Evolutionary conservation across 352 stramenopile species (phyloP), one percentile per base, ranked within the genome.

Genomic region (Phytophthora macrochlamydospora): DNA sequence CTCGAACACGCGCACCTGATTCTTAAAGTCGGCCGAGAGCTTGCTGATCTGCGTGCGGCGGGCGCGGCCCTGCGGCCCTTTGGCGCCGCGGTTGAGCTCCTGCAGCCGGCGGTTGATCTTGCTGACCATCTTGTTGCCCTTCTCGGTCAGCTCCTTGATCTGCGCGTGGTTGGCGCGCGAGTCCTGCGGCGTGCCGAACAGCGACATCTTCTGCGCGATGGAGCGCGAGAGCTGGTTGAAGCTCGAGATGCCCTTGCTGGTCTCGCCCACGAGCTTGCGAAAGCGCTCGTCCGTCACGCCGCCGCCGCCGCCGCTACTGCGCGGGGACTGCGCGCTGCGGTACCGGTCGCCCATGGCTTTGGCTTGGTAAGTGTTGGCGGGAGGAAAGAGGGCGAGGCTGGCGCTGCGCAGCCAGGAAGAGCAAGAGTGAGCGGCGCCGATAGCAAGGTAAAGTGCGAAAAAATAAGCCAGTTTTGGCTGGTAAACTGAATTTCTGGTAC

Each of bases 201-300:
- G 76, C 63, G 85, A 93, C 81, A 93, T 91, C 61, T 95, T 95
- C 49, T 93, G 83, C 57, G 87, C 85, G 60, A 95, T 94, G 58
- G 76, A 86, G 42, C 86, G 85, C 60, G 87, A 93, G 63, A 93
- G 74, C 69, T 92, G 85, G 69, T 93, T 93, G 66, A 95, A 93
- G 67, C 73, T 89, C 59, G 84, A 89, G 73, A 95, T 95, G 73
- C 82, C 87, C 62, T 94, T 94, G 58, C 82, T 92, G 18, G 84
- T 94, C 75, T 92, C 86, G 50, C 80, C 70, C 59, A 91, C 81
- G 63, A 94, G 84, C 73, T 92, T 92, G 56, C 62, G 56, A 69
- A 87, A 92, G 56, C 76, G 78, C 31, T 94, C 86, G 56, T 91
- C 81, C 14, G 82, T 75, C 57, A 87, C 56, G 45, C 62, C 71